A percentile compares a stretch with the other conserved stretches of the same genome.
Evolutionary conservation across 805 yeast species (phyloP).

Genomic region (Myxozyma sirexii): DNA sequence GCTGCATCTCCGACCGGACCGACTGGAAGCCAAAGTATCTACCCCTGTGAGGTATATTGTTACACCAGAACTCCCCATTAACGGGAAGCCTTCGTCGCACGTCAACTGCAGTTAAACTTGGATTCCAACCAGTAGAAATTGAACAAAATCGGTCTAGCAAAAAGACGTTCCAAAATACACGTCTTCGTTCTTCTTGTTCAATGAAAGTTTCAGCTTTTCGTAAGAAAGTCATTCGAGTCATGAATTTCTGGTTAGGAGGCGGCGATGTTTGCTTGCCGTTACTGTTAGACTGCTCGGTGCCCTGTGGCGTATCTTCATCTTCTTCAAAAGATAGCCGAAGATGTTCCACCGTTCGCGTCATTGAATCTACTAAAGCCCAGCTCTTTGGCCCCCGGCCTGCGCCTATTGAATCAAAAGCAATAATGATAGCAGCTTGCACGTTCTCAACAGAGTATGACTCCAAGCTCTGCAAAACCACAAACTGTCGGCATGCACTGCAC

Average conservation of each 20-base stretch:
- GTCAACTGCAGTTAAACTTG: conserved; percentile 19
- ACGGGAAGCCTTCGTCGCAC: conserved; percentile 15
- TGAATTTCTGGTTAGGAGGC: conserved; percentile 5
- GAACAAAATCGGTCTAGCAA: conserved; percentile 22
- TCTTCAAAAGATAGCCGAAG: conserved; percentile 16
- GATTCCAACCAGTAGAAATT: conserved; percentile 25
- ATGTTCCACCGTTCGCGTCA: conserved; percentile 22
- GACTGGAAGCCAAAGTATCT: conserved; percentile 21
- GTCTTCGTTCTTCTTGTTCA: conserved; percentile 16
- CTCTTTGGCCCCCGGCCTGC: conserved; percentile 17
- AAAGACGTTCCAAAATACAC: conserved; percentile 23
- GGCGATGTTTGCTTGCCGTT: not conserved
- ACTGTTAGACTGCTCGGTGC: not conserved
- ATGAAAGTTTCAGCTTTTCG: conserved; percentile 8
- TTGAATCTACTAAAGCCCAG: conserved; percentile 20
- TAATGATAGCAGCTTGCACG: conserved; percentile 18
- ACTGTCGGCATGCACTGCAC: conserved; percentile 16
- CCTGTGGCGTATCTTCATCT: not conserved
- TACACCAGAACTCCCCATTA: conserved; percentile 11
- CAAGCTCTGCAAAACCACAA: conserved; percentile 7
- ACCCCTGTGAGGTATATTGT: conserved; percentile 10
- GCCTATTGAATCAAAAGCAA: conserved; percentile 20
- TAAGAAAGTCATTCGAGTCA: conserved; percentile 18
- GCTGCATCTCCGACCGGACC: not conserved
- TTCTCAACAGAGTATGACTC: conserved; percentile 17